phyloP scores from a whole-genome alignment of 2,329 filamentous ascomycete genomes.

The Didymella exigua region DNA sequence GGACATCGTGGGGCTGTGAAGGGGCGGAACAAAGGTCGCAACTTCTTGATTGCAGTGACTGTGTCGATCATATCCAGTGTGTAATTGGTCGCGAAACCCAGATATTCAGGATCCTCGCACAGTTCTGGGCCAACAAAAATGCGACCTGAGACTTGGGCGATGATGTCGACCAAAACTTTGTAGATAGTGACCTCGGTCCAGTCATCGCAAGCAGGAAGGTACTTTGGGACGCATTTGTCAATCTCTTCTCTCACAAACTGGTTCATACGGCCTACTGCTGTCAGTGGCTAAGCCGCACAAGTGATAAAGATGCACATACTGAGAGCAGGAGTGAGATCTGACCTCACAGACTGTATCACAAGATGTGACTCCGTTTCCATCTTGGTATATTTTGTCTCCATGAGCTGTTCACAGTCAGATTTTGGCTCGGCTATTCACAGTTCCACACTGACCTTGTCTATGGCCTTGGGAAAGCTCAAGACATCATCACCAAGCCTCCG shows the following conservation, averaged over 20 bases:
- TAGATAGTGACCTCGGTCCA: slow-evolving; percentile 43
- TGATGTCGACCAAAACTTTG: slow-evolving; percentile 34
- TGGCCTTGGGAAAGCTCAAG: slow-evolving; percentile 38
- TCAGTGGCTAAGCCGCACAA: slow-evolving; percentile 14
- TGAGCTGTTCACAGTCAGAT: slow-evolving; percentile 17
- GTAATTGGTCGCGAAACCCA: slow-evolving; percentile 38
- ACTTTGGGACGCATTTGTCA: slow-evolving; percentile 32
- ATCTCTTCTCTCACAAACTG: slow-evolving; percentile 38
- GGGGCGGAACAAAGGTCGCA: slow-evolving; percentile 33
- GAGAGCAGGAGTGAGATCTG: slow-evolving; percentile 45
- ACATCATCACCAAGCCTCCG: slow-evolving; percentile 41
- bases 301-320: slow-evolving; percentile 22
- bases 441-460: slow-evolving; percentile 33
- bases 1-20: slow-evolving; percentile 34
- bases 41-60: slow-evolving; percentile 33
- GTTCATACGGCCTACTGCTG: slow-evolving; percentile 35
- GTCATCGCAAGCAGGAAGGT: slow-evolving; percentile 37
- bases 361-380: slow-evolving; percentile 26
- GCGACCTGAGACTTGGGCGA: slow-evolving; percentile 43
- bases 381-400: slow-evolving; percentile 43
- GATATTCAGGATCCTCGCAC: slow-evolving; percentile 37
- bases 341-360: slow-evolving; percentile 33
- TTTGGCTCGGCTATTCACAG: background rate
- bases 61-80: slow-evolving; percentile 41
- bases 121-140: slow-evolving; percentile 44